Base-by-base conservation (phyloP, 2,329 filamentous ascomycete species). In the Aspergillus sp. region DNA sequence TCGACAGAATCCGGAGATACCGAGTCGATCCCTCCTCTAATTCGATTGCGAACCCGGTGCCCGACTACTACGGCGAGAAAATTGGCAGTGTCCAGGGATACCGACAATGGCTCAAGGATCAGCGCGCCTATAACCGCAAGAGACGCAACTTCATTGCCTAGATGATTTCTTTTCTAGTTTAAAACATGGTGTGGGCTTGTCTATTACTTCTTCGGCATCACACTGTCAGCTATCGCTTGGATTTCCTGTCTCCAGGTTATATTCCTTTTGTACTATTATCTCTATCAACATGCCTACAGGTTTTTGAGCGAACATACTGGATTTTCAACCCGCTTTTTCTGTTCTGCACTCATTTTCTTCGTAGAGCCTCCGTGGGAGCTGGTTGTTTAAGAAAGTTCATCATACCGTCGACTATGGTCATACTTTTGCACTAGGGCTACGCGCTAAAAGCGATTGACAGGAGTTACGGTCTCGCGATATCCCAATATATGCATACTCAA, bases 41-140 rank as follows among this genome's bases (percentile, higher is more conserved):
- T 61, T 96, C 91, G 41, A 88, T 95, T 66, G 85, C 90, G 52
- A 98, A 98, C 78, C 95, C 95, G 17, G 90, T 96, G 1, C 93
- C 93, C 43, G 95, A 99, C 74, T 99, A 96, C 78, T 99, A 99
- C 70, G 95, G 95, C 68, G 95, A 99, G 80, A 98, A 97, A 83
- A 96, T 99, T 68, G 90, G 90, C 51, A 96, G 92, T 68, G 91
- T 98, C 20, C 83, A 87, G 53, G 93, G 91, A 47, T 99, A 98
- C 75, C 83, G 95, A 68, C 88, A 91, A 74, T 99, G 95, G 95
- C 79, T 99, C 69, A 98, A 96, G 82, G 95, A 99, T 71, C 95
- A 98, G 81, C 84, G 93, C 61, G 93, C 93, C 9, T 99, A 96
- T 79, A 96, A 96, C 80, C 92, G 92, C 81, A 96, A 96, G 85